Evolutionary conservation across 1,139 yeast species (phyloP), one percentile per base, ranked within the genome.

Genomic region (Hansenula anomala): DNA sequence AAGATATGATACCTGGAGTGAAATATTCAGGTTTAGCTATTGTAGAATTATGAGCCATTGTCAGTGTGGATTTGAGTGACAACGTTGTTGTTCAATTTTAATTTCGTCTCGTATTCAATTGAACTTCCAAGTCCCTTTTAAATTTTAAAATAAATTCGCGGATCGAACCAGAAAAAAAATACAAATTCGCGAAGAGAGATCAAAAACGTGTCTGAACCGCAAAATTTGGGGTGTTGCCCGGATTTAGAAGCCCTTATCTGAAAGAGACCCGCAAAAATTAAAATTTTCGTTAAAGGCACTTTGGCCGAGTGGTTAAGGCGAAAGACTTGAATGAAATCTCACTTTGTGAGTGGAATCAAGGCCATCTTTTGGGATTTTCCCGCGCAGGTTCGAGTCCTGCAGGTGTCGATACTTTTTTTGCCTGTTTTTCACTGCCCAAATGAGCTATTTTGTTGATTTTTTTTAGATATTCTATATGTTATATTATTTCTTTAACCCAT

Each of bases 1-100:
- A 69, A 71, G 79, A 76, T 62, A 83, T 72, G 41, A 83, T 66
- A n/a, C 89, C 90, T 37, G 58, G 56, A 14, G 58, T 52, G 42
- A 52, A 54, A 25, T 33, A 37, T 25, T 31, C 25, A 30, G 57
- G 55, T 9, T 33, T 29, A 2, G n/a, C 15, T 13, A 31, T 22
- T 13, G 40, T 29, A 8, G 37, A 25, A 17, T 33, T 14, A 27
- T 33, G 38, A 9, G 38, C 30, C 41, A 40, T 28, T 16, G 13
- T 27, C n/a, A 25, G 4, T 11, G 25, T 23, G 9, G 7, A 10
- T 23, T 39, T 30, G 25, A 27, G 18, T 20, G 31, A 28, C 18
- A 13, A 10, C 11, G 25, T 9, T 9, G 25, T 8, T 23, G 13
- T 23, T 23, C 13, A 23, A 23, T 8, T 23, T 8, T n/a, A n/a